Evolutionary conservation across 1,284 basidiomycete genomes (phyloP).

Genomic region (Singerocomus inundabilis): DNA sequence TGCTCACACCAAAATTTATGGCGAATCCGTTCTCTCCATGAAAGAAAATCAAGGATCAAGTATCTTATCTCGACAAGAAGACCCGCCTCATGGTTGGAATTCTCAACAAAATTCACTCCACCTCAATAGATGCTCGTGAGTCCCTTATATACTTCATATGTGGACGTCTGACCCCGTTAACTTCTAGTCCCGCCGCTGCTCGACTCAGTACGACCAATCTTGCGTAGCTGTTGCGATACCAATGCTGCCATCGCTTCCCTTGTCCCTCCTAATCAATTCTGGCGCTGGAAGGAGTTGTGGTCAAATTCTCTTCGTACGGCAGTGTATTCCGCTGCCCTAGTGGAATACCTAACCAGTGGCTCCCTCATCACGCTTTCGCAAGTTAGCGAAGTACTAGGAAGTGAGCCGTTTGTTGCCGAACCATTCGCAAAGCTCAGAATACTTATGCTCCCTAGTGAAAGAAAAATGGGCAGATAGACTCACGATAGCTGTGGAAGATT

Average conservation of each 20-base stretch:
- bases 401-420: conserved; percentile 43
- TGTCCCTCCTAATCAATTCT: conserved; percentile 71
- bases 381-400: conserved; percentile 57
- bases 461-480: conserved; percentile 71
- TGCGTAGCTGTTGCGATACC: conserved; percentile 53
- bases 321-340: conserved; percentile 64
- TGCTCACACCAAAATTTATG: conserved; percentile 24
- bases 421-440: conserved; percentile 1
- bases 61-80: conserved; percentile 71
- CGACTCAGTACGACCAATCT: conserved; percentile 51
- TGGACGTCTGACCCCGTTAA: conserved; percentile 8
- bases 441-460: conserved; percentile 48
- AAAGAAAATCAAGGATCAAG: conserved; percentile 76
- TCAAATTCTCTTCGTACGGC: conserved; percentile 59
- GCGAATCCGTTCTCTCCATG: background rate
- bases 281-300: conserved; percentile 84
- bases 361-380: conserved; percentile 58
- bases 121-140: conserved; percentile 58
- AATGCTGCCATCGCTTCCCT: conserved; percentile 51
- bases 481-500: conserved; percentile 72
- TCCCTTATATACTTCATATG: conserved; percentile 8
- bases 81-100: conserved; percentile 61
- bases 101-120: conserved; percentile 76
- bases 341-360: conserved; percentile 62
- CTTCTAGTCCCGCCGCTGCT: conserved; percentile 58